Base-by-base conservation (phyloP, 805 yeast species). In the Myxozyma neglecta region DNA sequence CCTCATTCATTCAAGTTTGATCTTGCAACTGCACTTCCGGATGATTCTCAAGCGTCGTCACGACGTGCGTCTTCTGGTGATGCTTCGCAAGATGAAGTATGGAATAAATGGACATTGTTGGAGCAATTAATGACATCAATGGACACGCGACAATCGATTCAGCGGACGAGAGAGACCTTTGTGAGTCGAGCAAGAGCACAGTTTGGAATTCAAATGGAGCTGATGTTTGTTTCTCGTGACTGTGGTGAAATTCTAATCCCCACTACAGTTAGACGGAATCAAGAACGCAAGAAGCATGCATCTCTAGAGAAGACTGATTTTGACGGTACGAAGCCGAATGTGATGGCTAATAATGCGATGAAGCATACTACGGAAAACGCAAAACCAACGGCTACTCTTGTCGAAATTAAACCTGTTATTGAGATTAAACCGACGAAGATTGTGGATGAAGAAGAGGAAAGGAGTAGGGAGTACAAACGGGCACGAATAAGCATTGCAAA, bases 401-500 rank as follows among this genome's bases (percentile, higher is more conserved):
- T 24, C 5, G 5, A 24, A 24, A 5, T 24, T 24, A 24, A 24
- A 5, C 5, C 29, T 24, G 29, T 24, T 5, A 24, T 24, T 24
- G 29, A 24, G 29, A 24, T 24, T 2, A 24, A 24, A 3, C 29
- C 29, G 29, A 37, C 14, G 54, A 50, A 37, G 29, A 11, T 10
- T 20, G 9, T 18, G 37, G 55, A 52, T 14, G 43, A 42, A 24
- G 54, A 50, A n/a, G 55, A 46, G 7, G 48, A 54, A 32, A 35
- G 53, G 42, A 40, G 44, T 20, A 35, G 57, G 46, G 57, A 56
- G 44, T 37, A 37, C 18, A 60, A 60, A 39, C 50, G 64, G 24
- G 64, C 64, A 50, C 43, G 60, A 43, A 62, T 62, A 5, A 54
- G 60, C 35, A 62, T 62, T 20, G 62, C 65, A 20, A 62, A 62